Base-by-base conservation (phyloP, 345 rosid genomes). In the Crucihimalaya himalaica region DNA sequence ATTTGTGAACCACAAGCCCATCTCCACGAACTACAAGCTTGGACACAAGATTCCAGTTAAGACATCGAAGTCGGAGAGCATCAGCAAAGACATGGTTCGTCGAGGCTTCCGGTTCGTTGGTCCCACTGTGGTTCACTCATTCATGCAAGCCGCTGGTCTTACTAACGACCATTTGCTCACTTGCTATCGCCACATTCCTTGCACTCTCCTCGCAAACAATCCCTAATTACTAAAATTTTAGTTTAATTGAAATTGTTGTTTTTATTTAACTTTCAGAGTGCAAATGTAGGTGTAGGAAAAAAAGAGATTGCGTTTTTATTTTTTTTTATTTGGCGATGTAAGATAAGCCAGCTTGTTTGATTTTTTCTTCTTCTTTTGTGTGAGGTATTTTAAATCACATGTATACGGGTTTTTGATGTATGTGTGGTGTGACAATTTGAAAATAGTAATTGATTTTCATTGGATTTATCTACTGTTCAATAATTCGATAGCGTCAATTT, bases 111-210 rank as follows among this genome's bases (percentile, higher is more conserved):
- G 90, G 70, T 72, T 77, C 71, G 92, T 88, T 21, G 92, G 92
- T 43, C 90, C 92, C 8, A 86, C 90, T 32, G 85, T 84, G n/a
- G 84, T 84, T 15, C 82, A 84, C 50, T 88, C 88, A 3, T 86
- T 86, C 72, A 88, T 88, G 88, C 90, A 88, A 82, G 90, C 90
- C 11, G 85, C 85, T 53, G 93, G 90, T 31, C 81, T 88, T 34
- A 78, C 83, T 34, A 88, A 88, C 72, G 90, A 81, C 76, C 93
- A 88, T 75, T 74, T 88, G 74, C 28, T 82, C 81, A 75, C 87
- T 53, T 88, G 93, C 51, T 23, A 13, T 52, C 74, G 79, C 50
- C 79, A 75, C 63, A 3, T 9, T 18, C 69, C 79, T 45, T 75
- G 79, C 79, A 68, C 63, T 21, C 51, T 75, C 23, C 51, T 75